Conservation (phyloP, 2,329 filamentous ascomycete genomes). For the Fusarium pseudoanthophilum region DNA sequence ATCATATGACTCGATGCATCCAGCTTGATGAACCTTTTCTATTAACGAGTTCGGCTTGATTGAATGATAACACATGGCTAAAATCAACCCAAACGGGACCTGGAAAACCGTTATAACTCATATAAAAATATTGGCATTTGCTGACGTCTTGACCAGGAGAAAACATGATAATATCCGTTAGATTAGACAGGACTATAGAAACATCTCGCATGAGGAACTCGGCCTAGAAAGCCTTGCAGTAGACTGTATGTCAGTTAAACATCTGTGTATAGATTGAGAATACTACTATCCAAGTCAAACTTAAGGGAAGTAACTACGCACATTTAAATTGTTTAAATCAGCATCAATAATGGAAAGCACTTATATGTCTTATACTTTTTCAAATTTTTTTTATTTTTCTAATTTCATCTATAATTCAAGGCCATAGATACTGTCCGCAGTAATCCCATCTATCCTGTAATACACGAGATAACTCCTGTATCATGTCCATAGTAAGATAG, state of each 20-base stretch:
- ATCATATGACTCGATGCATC: not conserved
- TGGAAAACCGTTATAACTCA: not conserved
- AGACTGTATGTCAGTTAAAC: not conserved
- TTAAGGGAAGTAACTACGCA: not conserved
- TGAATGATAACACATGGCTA: not conserved
- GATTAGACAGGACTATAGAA: not conserved
- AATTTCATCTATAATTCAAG: not conserved
- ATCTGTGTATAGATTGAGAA: too few relatives aligned
- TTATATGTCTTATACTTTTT: not conserved
- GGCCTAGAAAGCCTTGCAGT: not conserved
- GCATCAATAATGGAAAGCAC: not conserved
- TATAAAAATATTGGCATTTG: not conserved
- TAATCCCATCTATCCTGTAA: not conserved
- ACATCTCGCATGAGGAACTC: not conserved
- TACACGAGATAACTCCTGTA: not conserved
- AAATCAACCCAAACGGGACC: too few relatives aligned
- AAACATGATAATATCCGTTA: not conserved
- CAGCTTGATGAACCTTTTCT: not conserved
- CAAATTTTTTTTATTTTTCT: not conserved
- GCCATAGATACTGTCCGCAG: too few relatives aligned
- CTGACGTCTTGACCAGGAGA: too few relatives aligned
- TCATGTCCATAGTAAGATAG: not conserved
- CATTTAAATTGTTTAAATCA: not conserved
- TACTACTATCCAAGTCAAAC: not conserved
- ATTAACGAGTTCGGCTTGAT: not conserved